Conservation (phyloP, 2,329 filamentous ascomycete genomes). For the Neofusicoccum laricinum region DNA sequence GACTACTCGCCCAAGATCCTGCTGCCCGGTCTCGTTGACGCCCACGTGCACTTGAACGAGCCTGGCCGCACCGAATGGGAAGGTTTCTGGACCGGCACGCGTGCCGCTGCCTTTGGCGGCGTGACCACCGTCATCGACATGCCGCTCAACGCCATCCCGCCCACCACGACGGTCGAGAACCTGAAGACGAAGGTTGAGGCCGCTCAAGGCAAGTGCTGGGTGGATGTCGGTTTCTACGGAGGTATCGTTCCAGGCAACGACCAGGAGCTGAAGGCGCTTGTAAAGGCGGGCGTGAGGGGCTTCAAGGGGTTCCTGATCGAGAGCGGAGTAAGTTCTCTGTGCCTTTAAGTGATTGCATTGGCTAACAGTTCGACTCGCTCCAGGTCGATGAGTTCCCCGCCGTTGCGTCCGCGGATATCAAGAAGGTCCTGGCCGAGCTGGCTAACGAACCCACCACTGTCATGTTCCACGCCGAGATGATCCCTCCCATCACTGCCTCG, state of each 20-base stretch:
- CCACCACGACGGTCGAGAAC: constrained; percentile 82
- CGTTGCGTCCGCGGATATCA: constrained; percentile 75
- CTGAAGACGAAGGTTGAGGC: constrained; percentile 83
- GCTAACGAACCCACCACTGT: constrained; percentile 81
- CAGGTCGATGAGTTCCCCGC: constrained; percentile 95
- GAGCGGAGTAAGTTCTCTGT: constrained; percentile 70
- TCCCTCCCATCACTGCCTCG: constrained; percentile 78
- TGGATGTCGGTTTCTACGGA: constrained; percentile 98
- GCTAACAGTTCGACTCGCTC: constrained; percentile 19
- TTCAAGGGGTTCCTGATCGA: constrained; percentile 99
- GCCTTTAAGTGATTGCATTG: neutral
- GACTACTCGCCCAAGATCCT: constrained; percentile 84
- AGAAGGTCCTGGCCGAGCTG: constrained; percentile 74
- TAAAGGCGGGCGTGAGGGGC: constrained; percentile 82
- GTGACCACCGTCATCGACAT: constrained; percentile 97
- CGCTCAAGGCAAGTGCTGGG: constrained; percentile 87
- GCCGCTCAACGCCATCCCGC: constrained; percentile 95
- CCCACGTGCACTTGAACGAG: constrained; percentile 96
- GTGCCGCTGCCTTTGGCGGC: constrained; percentile 89
- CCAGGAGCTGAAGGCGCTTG: constrained; percentile 71
- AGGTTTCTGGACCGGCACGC: constrained; percentile 91
- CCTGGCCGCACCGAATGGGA: constrained; percentile 98
- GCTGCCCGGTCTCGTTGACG: constrained; percentile 89
- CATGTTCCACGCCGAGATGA: constrained; percentile 99
- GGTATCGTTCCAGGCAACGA: constrained; percentile 90